A percentile compares a stretch with the other conserved stretches of the same genome.
These are phyloP conservation scores for Myriangium duriaei DNA, from an alignment of 2,329 filamentous ascomycete genomes.

Conservation along the genomic window DNA sequence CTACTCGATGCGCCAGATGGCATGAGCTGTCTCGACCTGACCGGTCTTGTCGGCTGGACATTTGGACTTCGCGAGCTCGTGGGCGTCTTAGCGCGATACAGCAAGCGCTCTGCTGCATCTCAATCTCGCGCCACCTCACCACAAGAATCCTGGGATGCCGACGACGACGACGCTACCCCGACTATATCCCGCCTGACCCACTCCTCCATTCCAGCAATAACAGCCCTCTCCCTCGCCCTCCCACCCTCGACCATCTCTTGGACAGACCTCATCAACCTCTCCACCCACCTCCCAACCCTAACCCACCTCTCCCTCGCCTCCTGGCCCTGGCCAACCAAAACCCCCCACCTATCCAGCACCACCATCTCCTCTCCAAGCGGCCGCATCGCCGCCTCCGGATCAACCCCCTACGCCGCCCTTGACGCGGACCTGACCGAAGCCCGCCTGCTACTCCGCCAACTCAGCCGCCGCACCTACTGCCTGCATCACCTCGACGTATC, in stretches of 20 bases:
- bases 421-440: conserved; percentile 46
- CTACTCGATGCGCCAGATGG: conserved; percentile 38
- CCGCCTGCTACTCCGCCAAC: conserved; percentile 41
- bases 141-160: conserved; percentile 38
- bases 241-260: conserved; percentile 39
- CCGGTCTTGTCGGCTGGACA: conserved; percentile 33
- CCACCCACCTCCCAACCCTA: conserved; percentile 41
- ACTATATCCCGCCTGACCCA: conserved; percentile 16
- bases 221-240: conserved; percentile 46
- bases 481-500: conserved; percentile 51
- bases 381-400: conserved; percentile 37
- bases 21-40: conserved; percentile 41
- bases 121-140: not conserved
- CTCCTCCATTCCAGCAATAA: conserved; percentile 34
- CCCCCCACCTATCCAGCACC: conserved; percentile 38
- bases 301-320: conserved; percentile 51
- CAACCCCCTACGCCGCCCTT: conserved; percentile 39
- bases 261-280: conserved; percentile 41
- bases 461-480: conserved; percentile 44
- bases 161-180: conserved; percentile 23
- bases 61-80: conserved; percentile 38
- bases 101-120: not conserved
- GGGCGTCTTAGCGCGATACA: conserved; percentile 26
- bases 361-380: conserved; percentile 30
- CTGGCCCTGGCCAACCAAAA: conserved; percentile 48